Evolutionary conservation across 306 rosid species (phyloP).

Genomic region (Vachellia pachyceras): DNA sequence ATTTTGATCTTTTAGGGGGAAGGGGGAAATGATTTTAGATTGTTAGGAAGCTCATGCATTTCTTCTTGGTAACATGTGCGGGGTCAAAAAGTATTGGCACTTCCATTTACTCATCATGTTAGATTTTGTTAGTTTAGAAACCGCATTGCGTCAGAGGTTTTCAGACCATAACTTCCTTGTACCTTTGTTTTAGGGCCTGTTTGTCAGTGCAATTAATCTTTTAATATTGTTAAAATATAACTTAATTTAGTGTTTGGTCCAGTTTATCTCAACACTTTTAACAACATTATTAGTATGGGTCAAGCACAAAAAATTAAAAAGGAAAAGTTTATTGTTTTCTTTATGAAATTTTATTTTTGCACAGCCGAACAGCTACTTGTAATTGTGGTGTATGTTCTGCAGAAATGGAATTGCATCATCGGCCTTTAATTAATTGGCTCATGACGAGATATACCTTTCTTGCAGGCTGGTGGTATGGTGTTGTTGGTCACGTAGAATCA

Average conservation of each 20-base stretch:
- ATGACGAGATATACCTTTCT: constrained; percentile 41
- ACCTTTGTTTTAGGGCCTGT: neutral
- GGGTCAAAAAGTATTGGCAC: neutral
- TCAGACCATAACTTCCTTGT: constrained; percentile 3
- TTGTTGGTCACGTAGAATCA: constrained; percentile 90
- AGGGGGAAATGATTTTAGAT: neutral
- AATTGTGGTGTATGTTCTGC: neutral
- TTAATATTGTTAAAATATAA: neutral
- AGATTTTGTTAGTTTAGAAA: neutral
- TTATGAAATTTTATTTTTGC: neutral
- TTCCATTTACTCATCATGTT: neutral
- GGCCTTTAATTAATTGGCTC: constrained; percentile 20
- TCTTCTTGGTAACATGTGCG: neutral
- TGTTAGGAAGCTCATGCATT: neutral
- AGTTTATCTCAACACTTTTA: neutral
- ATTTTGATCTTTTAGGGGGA: neutral
- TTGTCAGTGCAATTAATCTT: neutral
- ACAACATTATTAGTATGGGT: constrained; percentile 9
- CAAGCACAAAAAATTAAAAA: neutral
- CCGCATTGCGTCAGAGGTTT: neutral
- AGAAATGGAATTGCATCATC: constrained; percentile 15
- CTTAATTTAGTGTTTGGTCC: neutral
- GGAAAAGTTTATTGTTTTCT: neutral
- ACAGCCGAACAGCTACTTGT: neutral
- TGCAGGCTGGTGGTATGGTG: constrained; percentile 99